Evolutionary conservation across 2,329 filamentous ascomycete species (phyloP), one percentile per base, ranked within the genome.

Genomic region (Fusarium musae): DNA sequence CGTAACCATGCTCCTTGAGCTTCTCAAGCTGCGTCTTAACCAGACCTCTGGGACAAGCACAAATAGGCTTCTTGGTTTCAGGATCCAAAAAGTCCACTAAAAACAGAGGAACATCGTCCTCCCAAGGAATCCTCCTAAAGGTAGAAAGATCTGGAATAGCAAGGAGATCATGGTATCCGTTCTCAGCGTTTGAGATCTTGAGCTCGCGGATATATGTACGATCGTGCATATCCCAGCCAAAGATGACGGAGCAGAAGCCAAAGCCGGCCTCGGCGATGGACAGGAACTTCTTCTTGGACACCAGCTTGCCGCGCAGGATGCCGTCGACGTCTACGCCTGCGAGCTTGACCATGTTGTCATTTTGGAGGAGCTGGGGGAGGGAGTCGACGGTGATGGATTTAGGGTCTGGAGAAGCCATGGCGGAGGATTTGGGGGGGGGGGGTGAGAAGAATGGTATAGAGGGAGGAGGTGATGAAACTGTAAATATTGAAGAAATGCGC

Each of bases 151-250:
- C 95, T 2, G 95, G 92, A 42, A 96, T 85, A 19, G 95, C 95
- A 57, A 97, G 88, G 47, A 97, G 84, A 81, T 97, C 95, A 73
- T 92, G 89, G 83, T 97, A 97, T 47, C 95, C 95, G 80, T 97
- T 97, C 78, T 94, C 92, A 75, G 93, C 93, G 84, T 97, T 97
- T 83, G 93, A 96, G 81, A 97, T 92, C 78, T 89, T 89, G 72
- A 97, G 89, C 83, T 97, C 95, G 77, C 88, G 90, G 81, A 93
- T 92, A 82, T 97, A 98, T 16, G 94, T 97, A 85, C 91, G 88
- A 79, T 98, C 95, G 83, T 98, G 95, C 94, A 97, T 97, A 83
- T 98, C 95, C 95, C 95, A 97, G 80, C 95, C 95, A 78, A 97
- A 97, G 74, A 97, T 91, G 75, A 97, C 94, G 26, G 93, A 96